These are phyloP conservation scores for Dryadomyces quercivorus DNA, from an alignment of 2,329 filamentous ascomycete species.

Conservation along the genomic window DNA sequence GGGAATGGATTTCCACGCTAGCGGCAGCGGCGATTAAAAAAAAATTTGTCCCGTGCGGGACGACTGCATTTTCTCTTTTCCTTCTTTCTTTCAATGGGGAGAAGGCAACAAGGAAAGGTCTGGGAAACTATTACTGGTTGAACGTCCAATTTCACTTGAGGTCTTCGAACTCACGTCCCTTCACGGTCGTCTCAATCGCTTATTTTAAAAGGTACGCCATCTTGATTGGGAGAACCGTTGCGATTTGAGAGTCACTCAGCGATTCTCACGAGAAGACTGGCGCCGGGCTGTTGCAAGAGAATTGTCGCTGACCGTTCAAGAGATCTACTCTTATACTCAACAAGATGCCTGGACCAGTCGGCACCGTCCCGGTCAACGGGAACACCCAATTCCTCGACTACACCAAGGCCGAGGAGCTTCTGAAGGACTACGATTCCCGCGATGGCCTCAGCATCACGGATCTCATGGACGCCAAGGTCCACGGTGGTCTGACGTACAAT, in stretches of 20 bases:
- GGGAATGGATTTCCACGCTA: not conserved
- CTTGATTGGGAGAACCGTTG: not conserved
- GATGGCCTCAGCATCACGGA: slow-evolving; percentile 84
- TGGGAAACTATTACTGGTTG: slow-evolving; percentile 14
- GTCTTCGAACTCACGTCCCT: slow-evolving; percentile 13
- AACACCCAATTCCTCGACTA: slow-evolving; percentile 55
- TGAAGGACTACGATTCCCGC: slow-evolving; percentile 65
- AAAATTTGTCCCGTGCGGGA: slow-evolving; percentile 9
- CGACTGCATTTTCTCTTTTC: slow-evolving; percentile 9
- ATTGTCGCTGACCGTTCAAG: not conserved
- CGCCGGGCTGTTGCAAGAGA: not conserved
- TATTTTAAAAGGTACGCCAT: not conserved
- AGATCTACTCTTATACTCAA: slow-evolving; percentile 12
- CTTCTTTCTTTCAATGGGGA: slow-evolving; percentile 17
- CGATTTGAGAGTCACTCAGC: not conserved
- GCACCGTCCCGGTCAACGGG: slow-evolving; percentile 36
- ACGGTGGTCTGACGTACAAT: slow-evolving; percentile 95
- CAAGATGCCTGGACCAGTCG: slow-evolving; percentile 64
- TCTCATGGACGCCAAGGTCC: slow-evolving; percentile 80
- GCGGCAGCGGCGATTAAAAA: slow-evolving; percentile 10
- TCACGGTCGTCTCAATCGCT: not conserved
- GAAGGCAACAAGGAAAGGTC: slow-evolving; percentile 15
- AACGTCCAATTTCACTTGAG: slow-evolving; percentile 13
- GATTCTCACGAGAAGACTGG: not conserved
- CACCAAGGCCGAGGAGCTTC: slow-evolving; percentile 63